A percentile compares a stretch with the other conserved stretches of the same genome.
These are phyloP conservation scores for Kodamaea anthophila DNA, from an alignment of 1,139 yeast genomes.

Conservation along the genomic window DNA sequence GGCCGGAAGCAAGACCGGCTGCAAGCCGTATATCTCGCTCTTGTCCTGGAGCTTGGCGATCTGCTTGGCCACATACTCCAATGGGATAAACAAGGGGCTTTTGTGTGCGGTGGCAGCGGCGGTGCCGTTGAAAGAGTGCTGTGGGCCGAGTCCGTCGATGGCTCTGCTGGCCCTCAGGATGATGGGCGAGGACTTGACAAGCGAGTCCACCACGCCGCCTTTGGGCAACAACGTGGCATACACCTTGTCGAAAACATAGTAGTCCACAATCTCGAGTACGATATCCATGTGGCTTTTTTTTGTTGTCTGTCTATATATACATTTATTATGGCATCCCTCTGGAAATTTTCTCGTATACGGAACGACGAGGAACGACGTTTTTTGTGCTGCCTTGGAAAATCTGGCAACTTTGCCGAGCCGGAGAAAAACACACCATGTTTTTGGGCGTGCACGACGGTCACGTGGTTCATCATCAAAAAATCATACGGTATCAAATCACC, in stretches of 20 bases:
- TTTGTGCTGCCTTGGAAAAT: background rate
- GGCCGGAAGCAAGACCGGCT: slow-evolving; percentile 34
- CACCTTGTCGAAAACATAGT: slow-evolving; percentile 60
- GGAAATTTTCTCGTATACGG: slow-evolving; percentile 6
- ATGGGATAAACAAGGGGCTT: slow-evolving; percentile 14
- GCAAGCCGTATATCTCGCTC: slow-evolving; percentile 34
- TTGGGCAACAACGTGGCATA: slow-evolving; percentile 51
- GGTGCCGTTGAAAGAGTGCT: slow-evolving; percentile 5
- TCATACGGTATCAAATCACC: too few relatives aligned
- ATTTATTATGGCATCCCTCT: slow-evolving; percentile 1
- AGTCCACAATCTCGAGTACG: slow-evolving; percentile 73
- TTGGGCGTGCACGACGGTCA: too few relatives aligned
- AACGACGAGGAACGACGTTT: slow-evolving; percentile 3
- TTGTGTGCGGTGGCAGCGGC: slow-evolving; percentile 1
- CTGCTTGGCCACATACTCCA: slow-evolving; percentile 14
- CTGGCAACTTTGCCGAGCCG: slow-evolving; percentile 2
- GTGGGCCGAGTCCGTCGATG: slow-evolving; percentile 4
- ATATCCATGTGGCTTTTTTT: slow-evolving; percentile 61
- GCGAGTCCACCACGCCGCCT: slow-evolving; percentile 20
- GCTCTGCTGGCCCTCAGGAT: slow-evolving; percentile 6
- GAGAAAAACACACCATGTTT: too few relatives aligned
- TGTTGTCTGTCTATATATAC: slow-evolving; percentile 1
- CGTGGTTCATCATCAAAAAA: too few relatives aligned
- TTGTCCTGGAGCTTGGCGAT: slow-evolving; percentile 24
- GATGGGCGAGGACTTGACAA: slow-evolving; percentile 9